Conservation (phyloP, 108 stramenopile genomes). For the Aurantiochytrium sp. region DNA sequence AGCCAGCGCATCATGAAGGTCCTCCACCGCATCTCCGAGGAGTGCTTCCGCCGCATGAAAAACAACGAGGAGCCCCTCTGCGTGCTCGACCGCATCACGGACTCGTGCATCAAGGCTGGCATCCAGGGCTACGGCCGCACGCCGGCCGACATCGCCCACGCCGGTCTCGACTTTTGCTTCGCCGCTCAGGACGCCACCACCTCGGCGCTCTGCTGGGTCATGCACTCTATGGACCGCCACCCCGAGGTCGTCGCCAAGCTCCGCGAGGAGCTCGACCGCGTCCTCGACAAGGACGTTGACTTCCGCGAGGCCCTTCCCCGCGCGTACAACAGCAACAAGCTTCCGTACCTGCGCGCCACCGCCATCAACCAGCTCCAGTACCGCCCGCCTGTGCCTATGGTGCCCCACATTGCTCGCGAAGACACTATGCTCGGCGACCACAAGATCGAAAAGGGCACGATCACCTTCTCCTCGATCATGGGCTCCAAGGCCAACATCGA, state of each 20-base stretch:
- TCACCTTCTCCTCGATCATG: neutral
- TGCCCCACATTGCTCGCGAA: neutral
- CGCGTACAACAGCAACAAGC: neutral
- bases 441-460: neutral
- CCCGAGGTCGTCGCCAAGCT: neutral
- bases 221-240: neutral
- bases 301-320: neutral
- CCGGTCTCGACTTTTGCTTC: neutral
- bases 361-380: slow-evolving; percentile 4
- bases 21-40: neutral
- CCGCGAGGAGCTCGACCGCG: neutral
- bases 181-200: neutral
- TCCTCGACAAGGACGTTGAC: neutral
- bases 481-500: neutral
- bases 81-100: neutral
- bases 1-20: slow-evolving; percentile 20
- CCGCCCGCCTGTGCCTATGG: neutral
- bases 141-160: neutral
- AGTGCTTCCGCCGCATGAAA: neutral
- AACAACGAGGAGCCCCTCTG: slow-evolving; percentile 13
- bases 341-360: neutral
- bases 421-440: neutral
- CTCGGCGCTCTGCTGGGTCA: neutral
- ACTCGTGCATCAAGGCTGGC: neutral
- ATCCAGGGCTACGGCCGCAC: neutral